Conservation (phyloP, 2,329 filamentous ascomycete genomes). For the Diplodia mutila region DNA sequence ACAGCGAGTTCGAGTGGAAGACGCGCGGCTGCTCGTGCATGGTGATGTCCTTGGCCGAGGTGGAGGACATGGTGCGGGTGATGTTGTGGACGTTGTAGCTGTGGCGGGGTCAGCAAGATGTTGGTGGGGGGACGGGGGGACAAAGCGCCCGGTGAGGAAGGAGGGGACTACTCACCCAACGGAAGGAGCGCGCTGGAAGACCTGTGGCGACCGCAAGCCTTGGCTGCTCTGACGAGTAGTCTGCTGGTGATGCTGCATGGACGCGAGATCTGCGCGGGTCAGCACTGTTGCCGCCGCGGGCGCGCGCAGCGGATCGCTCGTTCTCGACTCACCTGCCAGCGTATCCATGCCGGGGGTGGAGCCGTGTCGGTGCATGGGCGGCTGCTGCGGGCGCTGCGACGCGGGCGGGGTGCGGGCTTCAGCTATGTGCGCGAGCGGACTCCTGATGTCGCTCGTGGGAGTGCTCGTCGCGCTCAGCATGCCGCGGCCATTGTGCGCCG, state of each 20-base stretch:
- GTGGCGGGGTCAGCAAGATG: slow-evolving; percentile 1
- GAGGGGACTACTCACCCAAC: slow-evolving; percentile 37
- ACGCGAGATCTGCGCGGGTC: slow-evolving; percentile 46
- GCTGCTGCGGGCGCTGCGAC: slow-evolving; percentile 40
- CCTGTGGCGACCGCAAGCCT: slow-evolving; percentile 32
- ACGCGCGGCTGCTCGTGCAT: slow-evolving; percentile 54
- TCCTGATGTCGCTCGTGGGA: slow-evolving; percentile 25
- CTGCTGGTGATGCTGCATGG: slow-evolving; percentile 52
- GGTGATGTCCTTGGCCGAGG: slow-evolving; percentile 49
- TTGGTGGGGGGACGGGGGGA: slow-evolving; percentile 6
- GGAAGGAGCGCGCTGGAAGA: slow-evolving; percentile 39
- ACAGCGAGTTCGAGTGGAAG: slow-evolving; percentile 48
- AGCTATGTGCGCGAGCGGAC: slow-evolving; percentile 29
- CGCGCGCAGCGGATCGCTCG: background rate
- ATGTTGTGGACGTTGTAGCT: slow-evolving; percentile 36
- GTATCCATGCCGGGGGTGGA: slow-evolving; percentile 55
- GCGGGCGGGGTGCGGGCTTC: slow-evolving; percentile 26
- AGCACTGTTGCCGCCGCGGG: slow-evolving; percentile 3
- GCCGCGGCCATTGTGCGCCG: slow-evolving; percentile 23
- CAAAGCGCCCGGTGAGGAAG: slow-evolving; percentile 17
- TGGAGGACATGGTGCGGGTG: slow-evolving; percentile 47
- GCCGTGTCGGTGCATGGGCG: slow-evolving; percentile 41
- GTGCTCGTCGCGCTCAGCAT: slow-evolving; percentile 26
- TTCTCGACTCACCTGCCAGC: slow-evolving; percentile 46
- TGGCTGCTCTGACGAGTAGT: slow-evolving; percentile 42